Evolutionary conservation across 1,284 basidiomycete genomes (phyloP).

Genomic region (Microbotryum violaceum): DNA sequence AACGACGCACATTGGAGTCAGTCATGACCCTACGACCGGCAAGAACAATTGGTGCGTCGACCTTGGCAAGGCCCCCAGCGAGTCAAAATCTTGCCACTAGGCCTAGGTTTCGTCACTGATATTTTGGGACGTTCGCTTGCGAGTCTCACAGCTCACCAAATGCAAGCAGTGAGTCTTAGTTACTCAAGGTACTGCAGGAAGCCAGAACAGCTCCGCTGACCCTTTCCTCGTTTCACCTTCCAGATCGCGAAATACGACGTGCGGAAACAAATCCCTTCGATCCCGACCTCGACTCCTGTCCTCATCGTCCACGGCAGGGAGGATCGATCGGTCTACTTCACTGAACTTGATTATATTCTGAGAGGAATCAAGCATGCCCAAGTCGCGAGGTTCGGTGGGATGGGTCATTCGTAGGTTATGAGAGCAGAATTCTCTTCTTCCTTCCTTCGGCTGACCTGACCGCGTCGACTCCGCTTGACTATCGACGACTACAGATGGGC

Average conservation of each 20-base stretch:
- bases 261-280: conserved; percentile 7
- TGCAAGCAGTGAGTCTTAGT: conserved; percentile 7
- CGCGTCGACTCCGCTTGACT: background rate
- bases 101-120: background rate
- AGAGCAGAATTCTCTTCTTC: background rate
- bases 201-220: background rate
- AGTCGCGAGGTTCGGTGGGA: conserved; percentile 14
- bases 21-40: conserved; percentile 12
- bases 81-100: no score
- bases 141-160: conserved; percentile 9
- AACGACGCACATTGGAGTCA: conserved; percentile 9
- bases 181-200: background rate
- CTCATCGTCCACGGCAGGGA: conserved; percentile 23
- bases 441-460: background rate
- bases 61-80: no score
- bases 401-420: conserved; percentile 20
- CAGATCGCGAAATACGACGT: conserved; percentile 30
- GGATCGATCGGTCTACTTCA: conserved; percentile 29
- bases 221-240: background rate
- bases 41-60: conserved; percentile 10
- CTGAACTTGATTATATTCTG: conserved; percentile 24
- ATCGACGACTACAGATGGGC: conserved; percentile 15
- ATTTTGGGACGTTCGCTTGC: background rate
- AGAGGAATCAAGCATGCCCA: conserved; percentile 20
- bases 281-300: conserved; percentile 18